Percentiles rank a stretch among this genome's conserved stretches.
Conservation (phyloP, 192 early-diverging fungal genomes). For the Coemansia pectinata region DNA sequence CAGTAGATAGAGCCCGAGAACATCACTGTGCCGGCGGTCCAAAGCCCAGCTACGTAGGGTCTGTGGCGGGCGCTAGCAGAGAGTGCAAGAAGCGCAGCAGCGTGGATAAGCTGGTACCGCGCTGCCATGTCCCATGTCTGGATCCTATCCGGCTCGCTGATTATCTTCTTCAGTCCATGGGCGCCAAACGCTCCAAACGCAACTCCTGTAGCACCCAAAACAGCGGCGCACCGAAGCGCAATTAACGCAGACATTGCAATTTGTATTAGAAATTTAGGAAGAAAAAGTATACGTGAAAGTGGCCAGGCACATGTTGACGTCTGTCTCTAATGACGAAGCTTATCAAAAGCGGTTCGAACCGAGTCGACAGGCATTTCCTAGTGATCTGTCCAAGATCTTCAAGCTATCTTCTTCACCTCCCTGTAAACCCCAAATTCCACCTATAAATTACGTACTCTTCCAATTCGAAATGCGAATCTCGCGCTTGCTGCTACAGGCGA, state of each 20-base stretch:
- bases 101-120: conserved; percentile 58
- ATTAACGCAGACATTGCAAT: conserved; percentile 31
- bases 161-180: conserved; percentile 50
- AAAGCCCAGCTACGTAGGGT: conserved; percentile 40
- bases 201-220: conserved; percentile 55
- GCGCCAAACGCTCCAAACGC: conserved; percentile 61
- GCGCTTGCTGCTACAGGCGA: conserved; percentile 40
- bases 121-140: conserved; percentile 48
- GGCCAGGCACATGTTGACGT: not conserved
- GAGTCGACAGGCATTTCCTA: not conserved
- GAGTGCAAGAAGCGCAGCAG: conserved; percentile 50
- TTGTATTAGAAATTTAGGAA: not conserved
- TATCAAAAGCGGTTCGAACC: not conserved
- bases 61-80: conserved; percentile 25
- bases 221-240: conserved; percentile 38
- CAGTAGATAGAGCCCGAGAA: conserved; percentile 60
- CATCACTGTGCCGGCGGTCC: conserved; percentile 47
- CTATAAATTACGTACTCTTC: not conserved
- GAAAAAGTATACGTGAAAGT: not conserved
- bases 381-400: no score
- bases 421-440: not conserved
- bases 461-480: conserved; percentile 34
- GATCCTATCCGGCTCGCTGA: conserved; percentile 37
- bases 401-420: no score
- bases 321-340: not conserved